A percentile compares a stretch with the other conserved stretches of the same genome.
These are phyloP conservation scores for Beta corolliflora DNA, from an alignment of 179 eudicot species.

Conservation along the genomic window DNA sequence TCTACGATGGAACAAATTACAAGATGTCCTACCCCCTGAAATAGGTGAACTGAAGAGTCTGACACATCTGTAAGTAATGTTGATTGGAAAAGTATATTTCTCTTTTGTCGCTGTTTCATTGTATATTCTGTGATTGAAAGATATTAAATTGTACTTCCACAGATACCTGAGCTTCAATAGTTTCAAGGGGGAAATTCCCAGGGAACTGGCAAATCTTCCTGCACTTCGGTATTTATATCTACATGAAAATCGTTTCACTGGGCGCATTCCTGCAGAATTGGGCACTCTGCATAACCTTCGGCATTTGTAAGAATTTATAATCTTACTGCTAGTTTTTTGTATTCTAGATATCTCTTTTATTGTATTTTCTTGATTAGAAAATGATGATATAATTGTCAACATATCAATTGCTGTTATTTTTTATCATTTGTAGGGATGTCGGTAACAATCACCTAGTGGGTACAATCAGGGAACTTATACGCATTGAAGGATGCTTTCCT, in stretches of 20 bases:
- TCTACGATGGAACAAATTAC: constrained; percentile 97
- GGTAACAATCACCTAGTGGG: constrained; percentile 95
- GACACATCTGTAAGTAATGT: constrained; percentile 84
- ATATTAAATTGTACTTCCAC: constrained; percentile 8
- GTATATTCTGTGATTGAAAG: constrained; percentile 12
- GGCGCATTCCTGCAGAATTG: constrained; percentile 92
- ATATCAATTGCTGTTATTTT: background rate
- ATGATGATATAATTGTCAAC: background rate
- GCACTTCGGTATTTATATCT: constrained; percentile 81
- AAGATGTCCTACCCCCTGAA: constrained; percentile 93
- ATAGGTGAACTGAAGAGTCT: constrained; percentile 96
- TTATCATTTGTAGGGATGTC: constrained; percentile 59
- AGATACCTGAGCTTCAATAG: constrained; percentile 95
- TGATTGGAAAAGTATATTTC: background rate
- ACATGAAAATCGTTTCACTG: constrained; percentile 88
- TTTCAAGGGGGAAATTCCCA: constrained; percentile 98
- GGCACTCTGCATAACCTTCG: constrained; percentile 80
- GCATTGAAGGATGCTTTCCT: constrained; percentile 96
- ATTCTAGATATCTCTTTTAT: background rate
- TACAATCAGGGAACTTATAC: constrained; percentile 95
- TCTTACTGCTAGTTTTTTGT: background rate
- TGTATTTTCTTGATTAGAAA: no score
- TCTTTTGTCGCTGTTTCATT: background rate
- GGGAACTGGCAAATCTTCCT: constrained; percentile 91
- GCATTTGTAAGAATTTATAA: constrained; percentile 60